Base-by-base conservation (phyloP, 2,329 filamentous ascomycete genomes). In the Clarireedia paspali region DNA sequence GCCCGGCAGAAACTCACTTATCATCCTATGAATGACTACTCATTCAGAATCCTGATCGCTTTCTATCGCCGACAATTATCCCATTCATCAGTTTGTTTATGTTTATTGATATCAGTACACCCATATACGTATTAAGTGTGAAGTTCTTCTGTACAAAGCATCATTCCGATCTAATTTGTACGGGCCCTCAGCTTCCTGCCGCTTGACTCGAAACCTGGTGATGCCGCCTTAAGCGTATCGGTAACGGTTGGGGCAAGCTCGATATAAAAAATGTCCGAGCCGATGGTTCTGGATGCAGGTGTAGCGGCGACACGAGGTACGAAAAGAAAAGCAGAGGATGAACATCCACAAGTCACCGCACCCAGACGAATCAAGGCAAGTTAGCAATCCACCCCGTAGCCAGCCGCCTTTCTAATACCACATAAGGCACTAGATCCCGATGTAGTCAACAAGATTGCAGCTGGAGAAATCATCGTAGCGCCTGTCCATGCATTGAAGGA, bases 401-500 rank as follows among this genome's bases (percentile, higher is more conserved):
- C 51, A 10, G 36, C 39, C 30, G 20, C 12, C 20, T n/a, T 61
- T 50, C 56, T 69, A 46, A 62, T 67, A 38, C 66, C 56, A 64
- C 68, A n/a, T 66, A 71, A 95, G 85, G 88, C 92, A 14, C 80
- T 99, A 26, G 89, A 95, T 66, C 85, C 88, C 60, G 87, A 94
- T 74, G 94, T 99, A 23, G 88, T 99, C 62, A 99, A 97, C 77
- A 99, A 97, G 71, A 99, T 99, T 63, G 94, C 94, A 0, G 94
- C 94, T 0, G 94, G 94, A 20, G 94, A 99, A 71, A 99, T 99
- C 66, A 99, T 99, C 59, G 91, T 99, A 49, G 92, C 94, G 2
- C 95, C 94, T 0, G 91, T 96, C 27, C 90, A 99, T 71, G 94
- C 95, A 3, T 73, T 99, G 56, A 99, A 99, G 72, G 94, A 99